Percentiles rank a stretch among this genome's conserved stretches.
These are phyloP conservation scores for Volvox carteri DNA, from an alignment of 163 green algal species.

Conservation along the genomic window DNA sequence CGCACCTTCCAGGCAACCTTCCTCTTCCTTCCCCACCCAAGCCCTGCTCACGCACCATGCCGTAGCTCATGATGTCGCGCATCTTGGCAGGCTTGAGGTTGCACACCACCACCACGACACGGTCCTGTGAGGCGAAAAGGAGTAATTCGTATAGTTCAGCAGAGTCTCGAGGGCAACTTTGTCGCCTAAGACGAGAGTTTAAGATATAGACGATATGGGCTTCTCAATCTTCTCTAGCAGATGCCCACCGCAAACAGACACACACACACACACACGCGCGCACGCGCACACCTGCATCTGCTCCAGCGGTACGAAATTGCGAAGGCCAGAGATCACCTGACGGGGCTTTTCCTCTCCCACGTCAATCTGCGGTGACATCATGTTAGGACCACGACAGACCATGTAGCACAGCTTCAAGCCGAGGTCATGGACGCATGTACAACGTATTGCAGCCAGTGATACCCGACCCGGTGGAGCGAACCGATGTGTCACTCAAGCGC, in stretches of 20 bases:
- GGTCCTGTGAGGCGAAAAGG: slow-evolving; percentile 34
- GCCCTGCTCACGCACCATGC: slow-evolving; percentile 84
- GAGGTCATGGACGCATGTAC: no score
- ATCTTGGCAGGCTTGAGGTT: slow-evolving; percentile 99
- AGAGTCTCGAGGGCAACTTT: no score
- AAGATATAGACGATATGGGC: no score
- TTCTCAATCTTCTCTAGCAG: no score
- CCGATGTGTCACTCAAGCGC: no score
- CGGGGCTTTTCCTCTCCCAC: slow-evolving; percentile 91
- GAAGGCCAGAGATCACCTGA: slow-evolving; percentile 92
- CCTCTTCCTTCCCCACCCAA: background rate
- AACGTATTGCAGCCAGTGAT: no score
- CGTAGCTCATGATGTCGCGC: slow-evolving; percentile 93
- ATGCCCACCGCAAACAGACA: slow-evolving; percentile 26
- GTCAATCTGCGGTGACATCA: slow-evolving; percentile 89
- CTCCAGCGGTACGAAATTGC: slow-evolving; percentile 94
- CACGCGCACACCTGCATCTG: slow-evolving; percentile 80
- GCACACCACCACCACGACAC: slow-evolving; percentile 87
- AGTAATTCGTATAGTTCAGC: no score
- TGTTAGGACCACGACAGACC: no score
- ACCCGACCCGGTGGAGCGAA: no score
- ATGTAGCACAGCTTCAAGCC: no score
- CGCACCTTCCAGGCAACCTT: no score
- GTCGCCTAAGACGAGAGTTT: no score
- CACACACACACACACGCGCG: background rate